Conservation (phyloP, 2,329 filamentous ascomycete genomes). For the Nannizzia gypsea region DNA sequence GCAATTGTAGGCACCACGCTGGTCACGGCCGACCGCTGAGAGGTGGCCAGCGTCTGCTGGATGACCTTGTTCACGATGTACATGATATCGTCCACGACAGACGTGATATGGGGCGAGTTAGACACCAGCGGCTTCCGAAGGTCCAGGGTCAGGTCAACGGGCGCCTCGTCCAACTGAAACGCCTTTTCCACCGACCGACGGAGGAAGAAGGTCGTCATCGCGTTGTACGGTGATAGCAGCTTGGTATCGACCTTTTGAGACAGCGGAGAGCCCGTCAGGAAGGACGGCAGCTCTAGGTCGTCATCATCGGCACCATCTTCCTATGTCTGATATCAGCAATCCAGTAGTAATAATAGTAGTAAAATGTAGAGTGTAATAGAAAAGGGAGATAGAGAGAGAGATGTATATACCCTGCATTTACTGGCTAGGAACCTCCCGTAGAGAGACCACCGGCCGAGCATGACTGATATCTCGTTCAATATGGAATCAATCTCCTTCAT, state of each 20-base stretch:
- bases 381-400: too few species aligned
- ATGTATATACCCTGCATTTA: constrained; percentile 67
- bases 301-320: constrained; percentile 14
- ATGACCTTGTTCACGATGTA: constrained; percentile 93
- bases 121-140: constrained; percentile 58
- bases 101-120: constrained; percentile 82
- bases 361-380: background rate
- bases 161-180: constrained; percentile 88
- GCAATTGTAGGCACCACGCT: constrained; percentile 68
- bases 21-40: constrained; percentile 64
- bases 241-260: constrained; percentile 64
- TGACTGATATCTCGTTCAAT: constrained; percentile 76
- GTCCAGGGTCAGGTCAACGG: constrained; percentile 65
- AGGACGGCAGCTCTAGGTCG: constrained; percentile 54
- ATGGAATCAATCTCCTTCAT: constrained; percentile 92
- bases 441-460: constrained; percentile 86
- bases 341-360: constrained; percentile 10
- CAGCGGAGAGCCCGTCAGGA: constrained; percentile 68
- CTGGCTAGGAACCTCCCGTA: constrained; percentile 80
- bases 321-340: background rate
- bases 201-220: constrained; percentile 94
- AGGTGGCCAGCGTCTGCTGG: constrained; percentile 74
- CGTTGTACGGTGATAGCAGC: constrained; percentile 70
- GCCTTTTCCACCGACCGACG: constrained; percentile 92
- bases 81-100: constrained; percentile 97